Evolutionary conservation across 208 protist species (phyloP), one percentile per base, ranked within the genome.

Genomic region (Angomonas ambiguus): DNA sequence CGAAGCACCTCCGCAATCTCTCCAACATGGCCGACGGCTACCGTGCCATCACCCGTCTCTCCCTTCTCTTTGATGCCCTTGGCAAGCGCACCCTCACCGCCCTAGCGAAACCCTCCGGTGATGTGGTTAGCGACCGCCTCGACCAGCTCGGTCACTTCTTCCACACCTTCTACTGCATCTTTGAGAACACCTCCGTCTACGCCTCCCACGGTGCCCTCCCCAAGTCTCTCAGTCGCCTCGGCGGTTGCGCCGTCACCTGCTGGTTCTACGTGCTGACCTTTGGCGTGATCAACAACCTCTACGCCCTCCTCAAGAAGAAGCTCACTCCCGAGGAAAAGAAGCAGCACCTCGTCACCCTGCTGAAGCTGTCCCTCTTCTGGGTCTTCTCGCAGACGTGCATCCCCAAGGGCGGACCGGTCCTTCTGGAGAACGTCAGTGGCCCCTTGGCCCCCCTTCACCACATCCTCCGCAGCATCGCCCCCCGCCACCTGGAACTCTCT

Each of bases 241-340:
- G 89, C 22, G 83, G 81, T 41, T 82, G 81, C 73, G 89, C 85
- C 27, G 87, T 93, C 35, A 60, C 82, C 25, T 93, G 85, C 79
- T 95, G 89, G 89, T 86, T 95, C 79, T 91, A 90, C 78, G 82
- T 72, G 18, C 82, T 95, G 35, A 51, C 88, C n/a, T 60, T 88
- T 51, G 78, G 77, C 62, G 75, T 93, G 51, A 35, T 91, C 56
- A 79, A 80, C 58, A 76, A 84, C 79, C 58, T 72, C 20, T 95
- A 95, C 72, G 71, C 84, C 38, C 71, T 93, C 57, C 5, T 41
- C 25, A 77, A 79, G 63, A 72, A 87, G 76, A 83, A 81, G 67
- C 65, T 62, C 53, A 86, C 82, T 34, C 64, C 82, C 65, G 80
- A 88, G 71, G 77, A 96, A 71, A 82, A 80, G 64, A 88, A 91